phyloP scores from a whole-genome alignment of 2,329 filamentous ascomycete species.

The Exutisphaerella laricina region DNA sequence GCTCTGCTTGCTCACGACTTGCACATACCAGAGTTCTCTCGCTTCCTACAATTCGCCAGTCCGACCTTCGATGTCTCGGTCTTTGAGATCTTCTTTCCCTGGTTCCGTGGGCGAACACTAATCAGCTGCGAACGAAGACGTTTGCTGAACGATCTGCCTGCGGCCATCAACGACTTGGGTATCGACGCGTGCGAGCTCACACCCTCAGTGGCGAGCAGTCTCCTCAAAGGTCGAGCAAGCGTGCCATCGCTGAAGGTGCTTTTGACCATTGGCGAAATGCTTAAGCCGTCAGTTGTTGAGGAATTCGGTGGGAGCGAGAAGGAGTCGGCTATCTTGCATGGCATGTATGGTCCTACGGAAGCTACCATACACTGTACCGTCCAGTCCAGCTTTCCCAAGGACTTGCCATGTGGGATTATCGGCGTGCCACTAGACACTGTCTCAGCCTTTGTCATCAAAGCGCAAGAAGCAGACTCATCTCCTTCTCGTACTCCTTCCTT shows the following conservation, averaged over 20 bases:
- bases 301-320: constrained; percentile 64
- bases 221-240: constrained; percentile 61
- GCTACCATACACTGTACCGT: constrained; percentile 86
- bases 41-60: constrained; percentile 87
- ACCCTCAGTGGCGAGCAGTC: constrained; percentile 74
- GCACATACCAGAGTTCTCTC: constrained; percentile 67
- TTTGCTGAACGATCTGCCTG: constrained; percentile 70
- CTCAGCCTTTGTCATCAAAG: constrained; percentile 63
- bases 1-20: constrained; percentile 74
- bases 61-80: constrained; percentile 93
- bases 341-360: constrained; percentile 93
- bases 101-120: constrained; percentile 67
- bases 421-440: constrained; percentile 76
- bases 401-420: constrained; percentile 61
- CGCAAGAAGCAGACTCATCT: constrained; percentile 2
- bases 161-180: constrained; percentile 56
- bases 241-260: constrained; percentile 66
- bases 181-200: constrained; percentile 86
- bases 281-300: constrained; percentile 67
- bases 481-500: neutral
- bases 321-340: constrained; percentile 66
- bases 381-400: constrained; percentile 55
- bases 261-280: constrained; percentile 89
- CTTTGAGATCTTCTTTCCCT: constrained; percentile 89
- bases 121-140: constrained; percentile 62